Evolutionary conservation across 306 rosid genomes (phyloP), one percentile per base, ranked within the genome.

Genomic region (Cucumis melo): DNA sequence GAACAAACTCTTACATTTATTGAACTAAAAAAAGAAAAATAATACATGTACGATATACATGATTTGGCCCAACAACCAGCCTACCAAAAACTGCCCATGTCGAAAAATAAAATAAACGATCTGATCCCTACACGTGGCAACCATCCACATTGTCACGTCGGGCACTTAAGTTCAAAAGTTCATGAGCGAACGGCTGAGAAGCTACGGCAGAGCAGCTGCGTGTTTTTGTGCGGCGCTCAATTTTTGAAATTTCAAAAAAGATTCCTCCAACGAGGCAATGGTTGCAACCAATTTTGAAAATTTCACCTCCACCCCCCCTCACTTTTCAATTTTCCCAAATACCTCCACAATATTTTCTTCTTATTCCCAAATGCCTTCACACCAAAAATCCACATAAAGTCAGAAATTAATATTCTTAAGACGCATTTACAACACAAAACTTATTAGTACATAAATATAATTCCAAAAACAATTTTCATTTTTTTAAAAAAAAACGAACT

Each of bases 171-270:
- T 36, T 74, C 14, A 56, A 56, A 73, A 24, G 4, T 20, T 38
- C 13, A 14, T 10, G 20, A 44, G 3, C 41, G 60, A 72, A 70
- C 55, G 23, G 76, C 23, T 20, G 24, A 72, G 60, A 42, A 36
- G 11, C 20, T 51, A 21, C 24, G 19, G 62, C 29, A 12, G 48
- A 51, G 78, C 34, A 74, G 78, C 78, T 55, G 34, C 24, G 15
- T 72, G 0, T 71, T 16, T 54, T 27, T 29, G 27, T 72, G 60
- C 59, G 56, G 78, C 66, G 42, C 60, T 65, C 63, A 41, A 62
- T 21, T 78, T 85, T 80, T 78, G 79, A 82, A 85, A 9, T 75
- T 82, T 82, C 73, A 76, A 80, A 82, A 65, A 78, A 75, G 88
- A 85, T 85, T 85, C 86, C 74, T 78, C 62, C 60, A 75, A 55